Base-by-base conservation (phyloP, 805 yeast species). In the Hanseniaspora hatyaiensis region DNA sequence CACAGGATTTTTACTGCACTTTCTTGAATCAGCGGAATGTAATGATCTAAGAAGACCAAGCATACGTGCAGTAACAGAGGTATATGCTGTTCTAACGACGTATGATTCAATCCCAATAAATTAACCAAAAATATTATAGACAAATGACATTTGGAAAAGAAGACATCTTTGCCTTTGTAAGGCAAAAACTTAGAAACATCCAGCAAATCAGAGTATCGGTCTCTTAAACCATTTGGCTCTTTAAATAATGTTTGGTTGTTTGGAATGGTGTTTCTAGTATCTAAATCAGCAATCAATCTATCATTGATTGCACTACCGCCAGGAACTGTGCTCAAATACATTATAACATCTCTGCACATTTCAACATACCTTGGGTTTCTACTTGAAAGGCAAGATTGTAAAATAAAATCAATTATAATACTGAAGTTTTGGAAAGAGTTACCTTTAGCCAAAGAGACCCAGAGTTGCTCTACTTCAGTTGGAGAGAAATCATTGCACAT, bases 391-490 rank as follows among this genome's bases (percentile, higher is more conserved):
- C 94, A 79, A 30, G 79, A 75, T 19, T 70, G 71, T 38, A 84
- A 68, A 37, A 86, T 67, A 57, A 78, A 92, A 38, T 79, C 82
- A 57, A 85, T 64, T 18, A 86, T 82, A 1, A 75, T 78, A 38
- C 77, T 77, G 18, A 80, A 79, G 56, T 89, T 87, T n/a, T 67
- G 70, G 26, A 74, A 71, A 24, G 75, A 72, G n/a, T 74, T 72
- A 4, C 82, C 84, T 42, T 74, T 76, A 1, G 94, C 95, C n/a
- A 92, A 67, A 0, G 96, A 89, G 4, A 84, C 86, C 99, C 99
- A 92, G 19, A 92, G 63, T 0, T 94, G 94, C 60, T 88, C 96
- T 9, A 92, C 85, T 55, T 87, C 97, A 55, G 81, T 82, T 37
- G 85, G 84, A 54, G 85, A 77, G 12, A 70, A 68, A 40, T 80